These are phyloP conservation scores for Closterium sp. DNA, from an alignment of 139 green algal genomes.

Conservation along the genomic window DNA sequence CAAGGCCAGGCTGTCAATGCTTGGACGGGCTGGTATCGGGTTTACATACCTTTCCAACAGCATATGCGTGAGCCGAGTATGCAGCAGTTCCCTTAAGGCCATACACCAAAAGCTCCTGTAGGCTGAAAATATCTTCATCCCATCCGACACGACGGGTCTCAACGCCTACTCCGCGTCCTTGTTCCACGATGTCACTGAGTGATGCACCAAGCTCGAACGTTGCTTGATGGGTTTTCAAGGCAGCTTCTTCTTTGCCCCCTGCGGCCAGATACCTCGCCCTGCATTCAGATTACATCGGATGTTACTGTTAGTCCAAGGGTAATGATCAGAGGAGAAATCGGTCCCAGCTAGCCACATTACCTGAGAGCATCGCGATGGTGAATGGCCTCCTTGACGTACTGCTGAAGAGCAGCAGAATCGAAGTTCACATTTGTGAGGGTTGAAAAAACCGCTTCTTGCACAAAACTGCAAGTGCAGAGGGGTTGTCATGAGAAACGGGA, in stretches of 20 bases:
- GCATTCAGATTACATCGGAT: background rate
- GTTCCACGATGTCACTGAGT: background rate
- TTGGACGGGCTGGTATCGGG: too few species aligned
- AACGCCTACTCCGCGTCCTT: constrained; percentile 30
- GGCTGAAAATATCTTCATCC: constrained; percentile 59
- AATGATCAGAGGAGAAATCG: background rate
- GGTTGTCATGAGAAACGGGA: background rate
- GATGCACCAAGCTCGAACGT: background rate
- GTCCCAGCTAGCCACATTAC: background rate
- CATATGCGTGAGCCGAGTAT: constrained; percentile 63
- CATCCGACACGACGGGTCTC: constrained; percentile 46
- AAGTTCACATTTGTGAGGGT: constrained; percentile 78
- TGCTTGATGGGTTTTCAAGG: background rate
- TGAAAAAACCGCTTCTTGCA: constrained; percentile 59
- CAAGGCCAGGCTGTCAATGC: too few species aligned
- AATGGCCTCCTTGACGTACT: constrained; percentile 33
- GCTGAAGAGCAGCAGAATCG: constrained; percentile 50
- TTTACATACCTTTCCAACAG: background rate
- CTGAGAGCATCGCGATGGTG: background rate
- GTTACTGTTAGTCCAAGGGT: background rate
- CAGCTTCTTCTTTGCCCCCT: background rate
- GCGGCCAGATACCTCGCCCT: background rate
- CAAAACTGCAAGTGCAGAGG: constrained; percentile 55
- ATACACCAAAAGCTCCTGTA: constrained; percentile 68
- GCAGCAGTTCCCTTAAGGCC: constrained; percentile 65